These are phyloP conservation scores for Eruca vesicaria DNA, from an alignment of 441 rosid genomes.

Conservation along the genomic window DNA sequence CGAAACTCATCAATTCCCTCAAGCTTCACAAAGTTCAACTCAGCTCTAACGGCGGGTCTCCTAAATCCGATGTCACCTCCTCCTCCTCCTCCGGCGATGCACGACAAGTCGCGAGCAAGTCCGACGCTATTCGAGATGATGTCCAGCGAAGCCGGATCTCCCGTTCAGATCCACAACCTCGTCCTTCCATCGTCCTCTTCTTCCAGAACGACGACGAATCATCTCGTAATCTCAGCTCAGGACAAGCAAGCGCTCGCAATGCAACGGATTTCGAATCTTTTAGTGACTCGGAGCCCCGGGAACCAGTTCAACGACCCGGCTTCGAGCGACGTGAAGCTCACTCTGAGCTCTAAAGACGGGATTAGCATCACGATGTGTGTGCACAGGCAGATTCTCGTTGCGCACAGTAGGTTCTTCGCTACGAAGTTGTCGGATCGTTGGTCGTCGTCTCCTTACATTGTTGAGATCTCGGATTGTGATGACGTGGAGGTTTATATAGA, in stretches of 20 bases:
- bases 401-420: slow-evolving; percentile 87
- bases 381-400: slow-evolving; percentile 86
- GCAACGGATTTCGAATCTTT: slow-evolving; percentile 74
- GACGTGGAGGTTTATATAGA: slow-evolving; percentile 97
- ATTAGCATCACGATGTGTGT: slow-evolving; percentile 68
- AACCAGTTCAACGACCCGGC: slow-evolving; percentile 81
- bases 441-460: slow-evolving; percentile 59
- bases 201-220: slow-evolving; percentile 21
- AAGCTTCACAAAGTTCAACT: slow-evolving; percentile 85
- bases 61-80: slow-evolving; percentile 97
- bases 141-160: slow-evolving; percentile 75
- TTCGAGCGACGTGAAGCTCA: slow-evolving; percentile 76
- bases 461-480: slow-evolving; percentile 97
- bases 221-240: slow-evolving; percentile 40
- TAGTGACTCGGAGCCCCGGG: slow-evolving; percentile 67
- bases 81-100: slow-evolving; percentile 41
- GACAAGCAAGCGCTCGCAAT: slow-evolving; percentile 61
- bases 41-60: slow-evolving; percentile 95
- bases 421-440: slow-evolving; percentile 80
- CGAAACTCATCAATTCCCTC: slow-evolving; percentile 48
- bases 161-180: slow-evolving; percentile 44
- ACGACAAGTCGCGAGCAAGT: slow-evolving; percentile 81
- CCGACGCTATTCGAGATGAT: slow-evolving; percentile 96
- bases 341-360: slow-evolving; percentile 88
- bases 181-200: slow-evolving; percentile 23